phyloP scores from a whole-genome alignment of 2,329 filamentous ascomycete genomes.

The Chrysoporthe cubensis region DNA sequence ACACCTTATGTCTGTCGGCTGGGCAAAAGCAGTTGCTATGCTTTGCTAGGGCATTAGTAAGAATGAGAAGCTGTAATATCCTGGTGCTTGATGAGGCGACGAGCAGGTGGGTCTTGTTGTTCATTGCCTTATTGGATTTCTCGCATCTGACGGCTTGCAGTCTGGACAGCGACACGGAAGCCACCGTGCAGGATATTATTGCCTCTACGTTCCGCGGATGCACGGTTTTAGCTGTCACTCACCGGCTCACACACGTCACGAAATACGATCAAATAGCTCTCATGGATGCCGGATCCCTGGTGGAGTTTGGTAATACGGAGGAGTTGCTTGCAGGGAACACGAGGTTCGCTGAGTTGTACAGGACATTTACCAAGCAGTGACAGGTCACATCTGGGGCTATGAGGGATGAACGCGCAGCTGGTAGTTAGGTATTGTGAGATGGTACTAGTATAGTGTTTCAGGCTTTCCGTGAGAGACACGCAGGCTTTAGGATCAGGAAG shows the following conservation, averaged over 20 bases:
- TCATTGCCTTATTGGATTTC: not conserved
- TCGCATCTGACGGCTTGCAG: not conserved
- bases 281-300: not conserved
- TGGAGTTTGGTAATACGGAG: not conserved
- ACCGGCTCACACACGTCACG: not conserved
- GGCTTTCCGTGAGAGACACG: too few species aligned
- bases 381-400: too few species aligned
- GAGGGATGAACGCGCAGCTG: too few species aligned
- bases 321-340: too few species aligned
- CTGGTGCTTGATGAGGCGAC: constrained; percentile 34
- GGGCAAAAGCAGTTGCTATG: constrained; percentile 31
- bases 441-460: too few species aligned
- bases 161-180: not conserved
- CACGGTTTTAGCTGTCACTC: not conserved
- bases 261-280: not conserved
- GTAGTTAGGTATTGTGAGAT: too few species aligned
- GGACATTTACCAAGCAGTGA: too few species aligned
- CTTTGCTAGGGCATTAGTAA: constrained; percentile 30
- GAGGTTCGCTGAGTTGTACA: too few species aligned
- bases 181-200: not conserved
- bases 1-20: constrained; percentile 22
- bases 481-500: too few species aligned
- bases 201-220: not conserved
- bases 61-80: constrained; percentile 28
- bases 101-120: constrained; percentile 29